These are phyloP conservation scores for Wickerhamomyces kurtzmanii DNA, from an alignment of 805 yeast species.

Conservation along the genomic window DNA sequence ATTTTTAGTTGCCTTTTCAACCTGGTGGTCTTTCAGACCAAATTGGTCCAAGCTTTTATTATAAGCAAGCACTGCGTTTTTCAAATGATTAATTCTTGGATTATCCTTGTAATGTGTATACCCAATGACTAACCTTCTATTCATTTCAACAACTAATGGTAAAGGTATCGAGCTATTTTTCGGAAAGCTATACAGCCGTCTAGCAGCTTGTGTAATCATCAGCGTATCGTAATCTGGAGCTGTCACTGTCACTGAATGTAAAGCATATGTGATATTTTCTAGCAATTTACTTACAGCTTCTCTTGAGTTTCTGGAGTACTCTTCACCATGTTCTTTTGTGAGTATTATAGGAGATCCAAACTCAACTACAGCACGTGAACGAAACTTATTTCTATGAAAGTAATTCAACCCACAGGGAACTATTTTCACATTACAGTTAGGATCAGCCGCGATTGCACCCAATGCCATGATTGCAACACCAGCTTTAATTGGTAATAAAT, in stretches of 20 bases:
- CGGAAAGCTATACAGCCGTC: constrained; percentile 71
- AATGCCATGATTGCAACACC: constrained; percentile 98
- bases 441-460: constrained; percentile 79
- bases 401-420: constrained; percentile 96
- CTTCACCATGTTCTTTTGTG: constrained; percentile 44
- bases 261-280: constrained; percentile 62
- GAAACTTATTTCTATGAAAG: constrained; percentile 87
- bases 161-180: constrained; percentile 56
- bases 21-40: constrained; percentile 67
- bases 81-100: constrained; percentile 54
- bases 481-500: constrained; percentile 83
- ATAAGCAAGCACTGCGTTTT: constrained; percentile 54
- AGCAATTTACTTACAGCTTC: constrained; percentile 68
- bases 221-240: constrained; percentile 90
- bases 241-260: constrained; percentile 84
- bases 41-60: constrained; percentile 54
- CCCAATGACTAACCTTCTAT: constrained; percentile 77
- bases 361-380: constrained; percentile 91
- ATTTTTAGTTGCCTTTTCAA: constrained; percentile 40
- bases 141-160: constrained; percentile 78
- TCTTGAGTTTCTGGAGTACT: constrained; percentile 58
- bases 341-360: constrained; percentile 83
- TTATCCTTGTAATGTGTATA: constrained; percentile 69
- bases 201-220: constrained; percentile 90
- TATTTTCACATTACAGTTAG: constrained; percentile 66